phyloP scores from a whole-genome alignment of 2,329 filamentous ascomycete species.

The Coniella vitis region DNA sequence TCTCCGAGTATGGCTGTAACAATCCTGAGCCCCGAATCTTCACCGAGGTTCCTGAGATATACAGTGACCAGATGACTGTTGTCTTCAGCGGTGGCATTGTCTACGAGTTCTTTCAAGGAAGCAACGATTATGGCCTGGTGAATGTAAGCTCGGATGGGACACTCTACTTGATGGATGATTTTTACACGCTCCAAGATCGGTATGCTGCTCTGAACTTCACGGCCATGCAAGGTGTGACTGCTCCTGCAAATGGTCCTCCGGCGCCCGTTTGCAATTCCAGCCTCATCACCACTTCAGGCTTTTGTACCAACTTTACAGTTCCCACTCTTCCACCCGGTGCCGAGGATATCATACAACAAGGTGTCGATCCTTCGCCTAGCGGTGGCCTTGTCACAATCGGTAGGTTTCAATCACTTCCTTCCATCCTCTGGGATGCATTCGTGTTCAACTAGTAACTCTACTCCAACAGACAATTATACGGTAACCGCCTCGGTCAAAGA shows the following conservation, averaged over 20 bases:
- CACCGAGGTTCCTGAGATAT: constrained; percentile 68
- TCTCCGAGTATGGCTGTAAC: constrained; percentile 79
- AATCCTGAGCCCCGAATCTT: constrained; percentile 62
- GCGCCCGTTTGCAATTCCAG: constrained; percentile 57
- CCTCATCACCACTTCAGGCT: constrained; percentile 59
- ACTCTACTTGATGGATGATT: constrained; percentile 56
- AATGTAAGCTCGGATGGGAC: constrained; percentile 50
- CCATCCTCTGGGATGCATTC: background rate
- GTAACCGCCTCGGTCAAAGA: constrained; percentile 57
- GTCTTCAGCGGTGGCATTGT: constrained; percentile 71
- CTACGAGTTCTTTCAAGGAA: constrained; percentile 73
- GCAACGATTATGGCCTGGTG: constrained; percentile 60
- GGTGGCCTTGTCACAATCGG: constrained; percentile 60
- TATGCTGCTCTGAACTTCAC: constrained; percentile 69
- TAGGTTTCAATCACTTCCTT: background rate
- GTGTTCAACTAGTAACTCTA: background rate
- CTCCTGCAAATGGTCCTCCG: constrained; percentile 41
- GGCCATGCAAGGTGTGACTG: constrained; percentile 56
- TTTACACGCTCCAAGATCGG: constrained; percentile 66
- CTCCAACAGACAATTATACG: constrained; percentile 33
- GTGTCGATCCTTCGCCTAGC: constrained; percentile 56
- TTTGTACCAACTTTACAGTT: constrained; percentile 74
- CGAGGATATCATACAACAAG: constrained; percentile 67
- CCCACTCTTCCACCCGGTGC: constrained; percentile 62
- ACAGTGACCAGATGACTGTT: constrained; percentile 60